Evolutionary conservation across 78 protist species (phyloP), one percentile per base, ranked within the genome.

Genomic region (Tieghemostelium lacteum): DNA sequence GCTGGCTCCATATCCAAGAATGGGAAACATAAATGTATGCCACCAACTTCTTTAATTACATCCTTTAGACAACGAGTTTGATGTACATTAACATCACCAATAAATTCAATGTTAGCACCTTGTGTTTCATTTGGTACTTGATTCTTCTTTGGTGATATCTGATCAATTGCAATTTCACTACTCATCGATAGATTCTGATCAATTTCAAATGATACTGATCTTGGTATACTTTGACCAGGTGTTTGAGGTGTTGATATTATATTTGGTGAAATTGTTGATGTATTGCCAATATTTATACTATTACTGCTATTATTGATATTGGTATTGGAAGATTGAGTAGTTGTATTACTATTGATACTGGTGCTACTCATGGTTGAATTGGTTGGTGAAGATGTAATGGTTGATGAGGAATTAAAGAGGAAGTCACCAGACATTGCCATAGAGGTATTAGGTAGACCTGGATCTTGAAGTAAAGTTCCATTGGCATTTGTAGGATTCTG

Each of bases 31-130:
- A 83, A 60, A 70, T 83, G 91, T 60, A 83, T 83, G 31, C 91
- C 91, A 83, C 91, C 91, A 7, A 83, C 91, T 26, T 83, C 91
- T 40, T 83, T 83, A 26, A 83, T 83, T 12, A 83, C 91, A 69
- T 83, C 91, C 66, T 83, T 83, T 12, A 83, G 57, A 69, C 91
- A 83, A 29, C 91, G 29, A 17, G 91, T 83, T 57, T 83, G 91
- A 83, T 83, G 91, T 8, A 83, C 91, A 83, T 83, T 83, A 0
- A 83, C 91, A 24, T 61, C 83, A 45, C 91, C 91, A 26, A 69
- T 55, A 39, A 83, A 83, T 70, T 83, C 91, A 69, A 83, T 69
- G 8, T 31, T 12, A 14, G 91, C 91, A 58, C 91, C 91, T 16
- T 83, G 91, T 19, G 91, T 83, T 45, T 83, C 91, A 60, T 60